These are phyloP conservation scores for Colletotrichum eleusines DNA, from an alignment of 2,329 filamentous ascomycete species.

Conservation along the genomic window DNA sequence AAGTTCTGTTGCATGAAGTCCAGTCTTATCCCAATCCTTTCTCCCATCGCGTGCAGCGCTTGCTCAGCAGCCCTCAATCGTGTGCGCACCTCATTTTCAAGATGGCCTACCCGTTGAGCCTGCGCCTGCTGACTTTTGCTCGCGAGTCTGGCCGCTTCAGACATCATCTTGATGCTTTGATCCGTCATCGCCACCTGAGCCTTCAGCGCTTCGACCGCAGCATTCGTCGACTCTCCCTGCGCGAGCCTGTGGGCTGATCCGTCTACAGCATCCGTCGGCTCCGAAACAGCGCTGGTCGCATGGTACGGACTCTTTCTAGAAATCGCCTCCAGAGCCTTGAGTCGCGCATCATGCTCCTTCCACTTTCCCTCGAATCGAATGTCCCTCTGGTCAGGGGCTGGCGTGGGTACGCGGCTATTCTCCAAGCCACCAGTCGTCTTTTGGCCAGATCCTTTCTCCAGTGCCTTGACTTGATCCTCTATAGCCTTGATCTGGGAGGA, in stretches of 20 bases:
- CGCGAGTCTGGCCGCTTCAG: slow-evolving; percentile 1
- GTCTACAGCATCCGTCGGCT: not conserved
- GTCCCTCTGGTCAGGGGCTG: not conserved
- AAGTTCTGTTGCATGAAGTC: slow-evolving; percentile 52
- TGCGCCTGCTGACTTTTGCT: slow-evolving; percentile 3
- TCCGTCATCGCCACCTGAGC: slow-evolving; percentile 26
- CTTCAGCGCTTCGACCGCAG: slow-evolving; percentile 14
- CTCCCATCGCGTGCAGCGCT: slow-evolving; percentile 32
- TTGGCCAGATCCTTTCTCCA: slow-evolving; percentile 3
- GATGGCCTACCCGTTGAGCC: not conserved
- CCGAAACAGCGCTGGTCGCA: not conserved
- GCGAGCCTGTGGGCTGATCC: not conserved
- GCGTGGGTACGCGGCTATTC: not conserved
- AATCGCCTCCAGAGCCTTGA: slow-evolving; percentile 16
- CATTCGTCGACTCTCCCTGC: not conserved
- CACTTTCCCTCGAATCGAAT: slow-evolving; percentile 1
- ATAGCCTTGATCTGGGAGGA: not conserved
- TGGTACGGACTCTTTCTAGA: not conserved
- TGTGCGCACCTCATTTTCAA: not conserved
- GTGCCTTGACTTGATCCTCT: not conserved
- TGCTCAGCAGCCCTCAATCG: slow-evolving; percentile 6
- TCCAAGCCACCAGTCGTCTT: not conserved
- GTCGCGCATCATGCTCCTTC: slow-evolving; percentile 20
- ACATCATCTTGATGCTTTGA: slow-evolving; percentile 28
- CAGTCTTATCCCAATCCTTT: slow-evolving; percentile 47